Conservation (phyloP, 352 stramenopile genomes). For the Hyaloperonospora arabidopsidis region DNA sequence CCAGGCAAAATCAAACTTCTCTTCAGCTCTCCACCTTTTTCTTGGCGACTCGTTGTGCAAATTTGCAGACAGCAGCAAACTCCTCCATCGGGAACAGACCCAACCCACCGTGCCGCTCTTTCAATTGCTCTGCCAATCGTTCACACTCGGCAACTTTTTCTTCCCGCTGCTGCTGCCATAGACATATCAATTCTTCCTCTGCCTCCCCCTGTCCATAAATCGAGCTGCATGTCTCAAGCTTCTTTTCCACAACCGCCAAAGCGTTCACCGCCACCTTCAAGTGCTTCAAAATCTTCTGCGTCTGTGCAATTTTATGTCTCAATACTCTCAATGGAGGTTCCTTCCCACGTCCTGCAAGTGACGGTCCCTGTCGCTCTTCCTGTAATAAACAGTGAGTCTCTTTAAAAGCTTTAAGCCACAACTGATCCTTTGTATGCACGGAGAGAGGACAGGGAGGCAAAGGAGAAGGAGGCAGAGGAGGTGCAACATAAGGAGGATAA, state of each 20-base stretch:
- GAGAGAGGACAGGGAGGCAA: conserved; percentile 11
- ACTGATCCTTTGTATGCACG: conserved; percentile 15
- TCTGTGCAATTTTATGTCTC: conserved; percentile 15
- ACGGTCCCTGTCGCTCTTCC: not conserved
- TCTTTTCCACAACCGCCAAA: conserved; percentile 21
- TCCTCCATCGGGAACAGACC: conserved; percentile 17
- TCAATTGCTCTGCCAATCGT: conserved; percentile 23
- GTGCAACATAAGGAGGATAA: not conserved
- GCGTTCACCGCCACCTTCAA: conserved; percentile 17
- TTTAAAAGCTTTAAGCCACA: conserved; percentile 27
- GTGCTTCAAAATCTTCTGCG: conserved; percentile 17
- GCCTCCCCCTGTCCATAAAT: too few species aligned
- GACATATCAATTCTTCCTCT: conserved; percentile 5
- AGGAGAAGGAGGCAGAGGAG: not conserved
- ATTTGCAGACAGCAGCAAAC: conserved; percentile 14
- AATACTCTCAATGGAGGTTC: conserved; percentile 23
- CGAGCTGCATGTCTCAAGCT: conserved; percentile 1
- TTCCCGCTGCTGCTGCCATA: conserved; percentile 15
- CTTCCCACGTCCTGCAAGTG: not conserved
- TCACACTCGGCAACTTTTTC: conserved; percentile 21
- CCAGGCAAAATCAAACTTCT: not conserved
- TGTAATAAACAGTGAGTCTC: conserved; percentile 13
- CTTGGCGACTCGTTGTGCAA: conserved; percentile 22
- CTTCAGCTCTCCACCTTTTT: conserved; percentile 20
- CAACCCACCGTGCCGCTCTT: conserved; percentile 16